Conservation (phyloP, 2,329 filamentous ascomycete species). For the Fusarium sp. region DNA sequence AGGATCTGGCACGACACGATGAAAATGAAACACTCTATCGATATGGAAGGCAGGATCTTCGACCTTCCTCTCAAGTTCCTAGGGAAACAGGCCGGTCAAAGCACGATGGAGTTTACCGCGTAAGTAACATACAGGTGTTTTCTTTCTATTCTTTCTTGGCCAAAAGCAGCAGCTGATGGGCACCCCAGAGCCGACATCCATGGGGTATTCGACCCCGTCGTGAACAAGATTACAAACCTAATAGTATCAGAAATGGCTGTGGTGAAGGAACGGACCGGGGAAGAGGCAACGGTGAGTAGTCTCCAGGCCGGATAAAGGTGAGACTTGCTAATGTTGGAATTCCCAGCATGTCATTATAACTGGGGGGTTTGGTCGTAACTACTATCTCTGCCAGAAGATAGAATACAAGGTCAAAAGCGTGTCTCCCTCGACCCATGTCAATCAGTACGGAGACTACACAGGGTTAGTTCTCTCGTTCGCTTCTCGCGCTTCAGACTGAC, state of each 20-base stretch:
- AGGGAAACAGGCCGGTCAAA: too few relatives aligned
- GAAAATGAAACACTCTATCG: neutral
- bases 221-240: neutral
- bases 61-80: too few relatives aligned
- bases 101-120: neutral
- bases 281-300: neutral
- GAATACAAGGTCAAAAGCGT: neutral
- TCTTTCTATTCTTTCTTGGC: neutral
- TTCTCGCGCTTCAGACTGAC: neutral
- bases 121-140: neutral
- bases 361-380: neutral
- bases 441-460: neutral
- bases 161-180: neutral
- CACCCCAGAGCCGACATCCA: neutral
- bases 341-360: neutral
- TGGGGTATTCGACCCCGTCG: neutral
- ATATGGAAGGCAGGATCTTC: neutral
- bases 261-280: neutral
- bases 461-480: neutral
- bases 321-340: neutral
- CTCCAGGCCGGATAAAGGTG: neutral
- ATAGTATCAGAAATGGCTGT: neutral
- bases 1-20: neutral
- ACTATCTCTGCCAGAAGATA: neutral
- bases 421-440: neutral